Base-by-base conservation (phyloP, 1,139 yeast genomes). In the Lodderomyces parapsilosis region DNA sequence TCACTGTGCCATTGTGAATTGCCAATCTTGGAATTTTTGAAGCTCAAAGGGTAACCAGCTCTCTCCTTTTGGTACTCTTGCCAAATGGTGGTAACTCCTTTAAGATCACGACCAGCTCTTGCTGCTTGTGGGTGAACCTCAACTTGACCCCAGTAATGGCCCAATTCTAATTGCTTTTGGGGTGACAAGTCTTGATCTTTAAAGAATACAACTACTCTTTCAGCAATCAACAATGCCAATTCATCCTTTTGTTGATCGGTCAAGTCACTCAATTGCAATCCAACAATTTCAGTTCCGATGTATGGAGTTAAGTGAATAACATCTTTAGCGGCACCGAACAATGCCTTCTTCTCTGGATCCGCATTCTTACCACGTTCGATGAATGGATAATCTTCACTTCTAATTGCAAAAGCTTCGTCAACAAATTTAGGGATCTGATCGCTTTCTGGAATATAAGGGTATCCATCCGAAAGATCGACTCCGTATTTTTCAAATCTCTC, bases 281-380 rank as follows among this genome's bases (percentile, higher is more conserved):
- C 82, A 40, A 74, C 72, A 53, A 80, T 66, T 54, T 78, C 82
- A n/a, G 81, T 76, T 46, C 83, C 83, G 46, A 76, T 60, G 46
- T 73, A 69, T 46, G 70, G 72, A 38, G 81, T 74, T 49, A 76
- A 62, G 46, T 77, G 49, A 34, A 52, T 66, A 15, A 77, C 80
- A 52, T 75, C 75, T 44, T 59, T 67, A 17, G 79, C 81, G 43
- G 80, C 80, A n/a, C 74, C 70, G 37, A 77, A 65, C 38, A 77
- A 56, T 5, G 78, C 76, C 55, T 71, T 75, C 65, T 76, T 76
- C 47, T 74, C 80, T 5, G 77, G 77, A 50, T 76, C 81, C 27
- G 81, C 81, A 49, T 65, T 64, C 43, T 59, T 61, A 35, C 76
- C 81, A 49, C 80, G 58, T 47, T 75, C 80, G 42, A 67, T 57